Evolutionary conservation across 495 filamentous ascomycete genomes (phyloP), one percentile per base, ranked within the genome.

Genomic region (Entonaema liquescens): DNA sequence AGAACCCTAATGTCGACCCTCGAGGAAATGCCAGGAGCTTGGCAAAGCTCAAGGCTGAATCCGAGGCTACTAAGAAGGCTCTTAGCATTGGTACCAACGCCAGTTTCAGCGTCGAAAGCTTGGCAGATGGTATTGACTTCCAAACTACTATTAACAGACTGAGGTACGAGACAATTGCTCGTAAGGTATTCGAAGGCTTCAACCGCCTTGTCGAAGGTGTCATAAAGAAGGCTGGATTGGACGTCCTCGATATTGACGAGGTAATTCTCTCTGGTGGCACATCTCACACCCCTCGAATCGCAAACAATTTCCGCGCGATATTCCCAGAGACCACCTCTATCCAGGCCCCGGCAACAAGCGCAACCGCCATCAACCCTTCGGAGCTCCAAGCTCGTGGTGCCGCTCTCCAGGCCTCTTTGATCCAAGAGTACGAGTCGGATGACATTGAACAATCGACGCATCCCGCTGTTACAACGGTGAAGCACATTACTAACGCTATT

Each of bases 401-500:
- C 65, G 95, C 95, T 33, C 92, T 98, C 75, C 95, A 99, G 84
- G 95, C 95, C 17, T 94, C 90, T 54, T 82, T 99, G 54, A 92
- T 99, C 76, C 88, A 92, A 76, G 94, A 94, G 77, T 98, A 95
- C 79, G 95, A 98, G 59, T 82, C 86, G 60, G 92, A 94, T 59
- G 96, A 99, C 77, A 97, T 99, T 70, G 92, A 94, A 76, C 93
- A 98, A 81, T 96, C 92, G 11, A 96, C 93, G 42, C 95, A 99
- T 84, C 93, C 95, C 36, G 91, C 93, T 76, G 93, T 99, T 58
- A 98, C 95, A 15, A 94, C 92, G 17, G 94, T 95, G 31, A 92
- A 94, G 40, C 95, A 99, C 81, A 87, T 97, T 65, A 85, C 85
- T 68, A 91, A 93, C 73, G 92, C 95, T 25, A 93, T 99, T 64